Base-by-base conservation (phyloP, 2,329 filamentous ascomycete genomes). In the Xylariaceae sp. region DNA sequence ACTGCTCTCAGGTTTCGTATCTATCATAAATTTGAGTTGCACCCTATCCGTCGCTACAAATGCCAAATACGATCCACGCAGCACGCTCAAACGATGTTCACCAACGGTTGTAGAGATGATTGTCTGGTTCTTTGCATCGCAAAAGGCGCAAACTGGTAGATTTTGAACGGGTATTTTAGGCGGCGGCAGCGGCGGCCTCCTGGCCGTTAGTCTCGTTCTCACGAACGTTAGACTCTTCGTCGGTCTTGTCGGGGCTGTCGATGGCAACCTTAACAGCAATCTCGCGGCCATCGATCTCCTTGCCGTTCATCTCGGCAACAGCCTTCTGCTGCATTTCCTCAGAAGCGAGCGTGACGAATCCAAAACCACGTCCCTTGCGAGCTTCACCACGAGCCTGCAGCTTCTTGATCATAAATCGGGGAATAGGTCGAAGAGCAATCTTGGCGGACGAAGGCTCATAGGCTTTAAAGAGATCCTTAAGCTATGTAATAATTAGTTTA, bases 391-490 rank as follows among this genome's bases (percentile, higher is more conserved):
- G 92, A 69, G 92, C 91, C 79, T 96, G 91, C 60, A 99, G 89
- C 84, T 99, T 99, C 87, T 96, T 96, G 78, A 99, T 94, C 94
- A 99, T 99, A 81, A 97, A 99, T 69, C 92, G 91, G 66, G 94
- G 94, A 65, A 99, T 99, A 50, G 94, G 94, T 68, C 94, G 92
- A 66, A 99, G 89, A 64, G 94, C 94, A 70, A 99, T 97, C 85
- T 97, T 99, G 74, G 94, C 92, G 62, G 91, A 95, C 65, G 87
- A 87, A 59, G 94, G 94, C 71, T 91, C 82, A 80, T 96, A 99
- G 61, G 85, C 89, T 69, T 84, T 81, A 77, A 99, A 99, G 69
- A 99, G 89, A 74, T 99, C 92, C 79, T 96, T 91, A 71, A 99
- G 90, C 94, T 97, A 61, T 67, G 61, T 69, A 53, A 71, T 66